A percentile compares a stretch with the other conserved stretches of the same genome.
phyloP scores from a whole-genome alignment of 2,329 filamentous ascomycete genomes.

The Clonostachys sp. region DNA sequence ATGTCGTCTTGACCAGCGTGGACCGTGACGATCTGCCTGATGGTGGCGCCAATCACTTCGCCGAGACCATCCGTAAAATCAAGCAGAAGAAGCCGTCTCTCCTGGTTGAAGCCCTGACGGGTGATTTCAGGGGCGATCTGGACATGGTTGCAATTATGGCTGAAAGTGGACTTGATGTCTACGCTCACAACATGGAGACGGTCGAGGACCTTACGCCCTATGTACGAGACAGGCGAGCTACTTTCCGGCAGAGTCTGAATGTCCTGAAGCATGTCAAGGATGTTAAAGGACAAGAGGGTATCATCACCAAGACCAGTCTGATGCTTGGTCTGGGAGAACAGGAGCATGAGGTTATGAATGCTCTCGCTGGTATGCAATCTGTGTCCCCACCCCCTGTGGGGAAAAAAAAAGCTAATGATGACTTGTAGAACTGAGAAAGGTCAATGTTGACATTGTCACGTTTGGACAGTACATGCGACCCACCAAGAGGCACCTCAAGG shows the following conservation, averaged over 20 bases:
- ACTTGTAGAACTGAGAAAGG: constrained; percentile 64
- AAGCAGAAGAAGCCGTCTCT: constrained; percentile 77
- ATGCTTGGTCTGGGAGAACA: constrained; percentile 96
- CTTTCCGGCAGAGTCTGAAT: constrained; percentile 76
- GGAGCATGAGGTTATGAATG: constrained; percentile 77
- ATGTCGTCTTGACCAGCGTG: constrained; percentile 90
- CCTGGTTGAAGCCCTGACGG: constrained; percentile 79
- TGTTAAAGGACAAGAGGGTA: constrained; percentile 56
- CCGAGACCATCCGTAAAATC: constrained; percentile 90
- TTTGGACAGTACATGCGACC: constrained; percentile 99
- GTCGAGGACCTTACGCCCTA: constrained; percentile 85
- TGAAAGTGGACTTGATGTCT: constrained; percentile 86
- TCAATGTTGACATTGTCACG: constrained; percentile 88
- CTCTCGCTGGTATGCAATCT: constrained; percentile 56
- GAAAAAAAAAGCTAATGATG: background rate
- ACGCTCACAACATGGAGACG: constrained; percentile 96
- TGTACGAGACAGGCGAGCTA: constrained; percentile 85
- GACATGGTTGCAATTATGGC: constrained; percentile 87
- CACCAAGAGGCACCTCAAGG: constrained; percentile 95
- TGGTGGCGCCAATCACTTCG: constrained; percentile 84
- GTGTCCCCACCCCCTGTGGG: background rate
- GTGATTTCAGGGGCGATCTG: constrained; percentile 80
- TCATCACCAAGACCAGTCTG: constrained; percentile 98
- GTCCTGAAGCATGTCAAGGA: constrained; percentile 82
- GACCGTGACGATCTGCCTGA: constrained; percentile 91